phyloP scores from a whole-genome alignment of 192 early-diverging fungal species.

The Rhizophagus prolifer region DNA sequence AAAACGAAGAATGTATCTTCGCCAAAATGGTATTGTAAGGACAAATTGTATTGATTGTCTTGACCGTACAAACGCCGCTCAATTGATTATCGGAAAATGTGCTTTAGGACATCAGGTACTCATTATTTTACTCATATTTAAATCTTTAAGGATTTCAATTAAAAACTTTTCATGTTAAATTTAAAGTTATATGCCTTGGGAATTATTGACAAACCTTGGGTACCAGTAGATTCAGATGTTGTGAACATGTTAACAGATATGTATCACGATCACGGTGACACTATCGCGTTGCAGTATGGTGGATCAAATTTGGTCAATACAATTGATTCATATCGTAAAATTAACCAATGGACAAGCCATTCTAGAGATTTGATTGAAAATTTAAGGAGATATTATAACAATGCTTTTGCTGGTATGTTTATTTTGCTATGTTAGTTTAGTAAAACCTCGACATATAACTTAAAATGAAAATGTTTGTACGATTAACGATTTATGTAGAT shows the following conservation, averaged over 20 bases:
- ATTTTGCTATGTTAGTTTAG: not conserved
- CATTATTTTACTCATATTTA: not conserved
- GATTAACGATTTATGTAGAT: slow-evolving; percentile 51
- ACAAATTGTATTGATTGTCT: slow-evolving; percentile 99
- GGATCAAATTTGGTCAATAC: slow-evolving; percentile 98
- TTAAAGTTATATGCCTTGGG: slow-evolving; percentile 81
- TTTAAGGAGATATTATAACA: slow-evolving; percentile 87
- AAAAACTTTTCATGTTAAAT: not conserved
- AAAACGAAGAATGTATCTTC: slow-evolving; percentile 32
- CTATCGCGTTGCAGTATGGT: slow-evolving; percentile 93
- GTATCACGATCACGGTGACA: slow-evolving; percentile 98
- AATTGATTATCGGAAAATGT: slow-evolving; percentile 92
- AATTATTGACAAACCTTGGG: slow-evolving; percentile 68
- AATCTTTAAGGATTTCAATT: not conserved
- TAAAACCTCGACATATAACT: not conserved
- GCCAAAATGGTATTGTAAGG: slow-evolving; percentile 85
- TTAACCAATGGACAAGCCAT: slow-evolving; percentile 92
- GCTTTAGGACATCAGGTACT: slow-evolving; percentile 82
- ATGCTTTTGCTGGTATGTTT: slow-evolving; percentile 80
- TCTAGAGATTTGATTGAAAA: slow-evolving; percentile 96
- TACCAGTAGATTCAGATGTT: slow-evolving; percentile 92
- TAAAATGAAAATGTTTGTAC: not conserved
- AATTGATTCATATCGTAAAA: slow-evolving; percentile 95
- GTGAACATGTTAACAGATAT: slow-evolving; percentile 92
- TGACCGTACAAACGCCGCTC: slow-evolving; percentile 97